Evolutionary conservation across 257 asterid genomes (phyloP).

Genomic region (Jasminum sambac): DNA sequence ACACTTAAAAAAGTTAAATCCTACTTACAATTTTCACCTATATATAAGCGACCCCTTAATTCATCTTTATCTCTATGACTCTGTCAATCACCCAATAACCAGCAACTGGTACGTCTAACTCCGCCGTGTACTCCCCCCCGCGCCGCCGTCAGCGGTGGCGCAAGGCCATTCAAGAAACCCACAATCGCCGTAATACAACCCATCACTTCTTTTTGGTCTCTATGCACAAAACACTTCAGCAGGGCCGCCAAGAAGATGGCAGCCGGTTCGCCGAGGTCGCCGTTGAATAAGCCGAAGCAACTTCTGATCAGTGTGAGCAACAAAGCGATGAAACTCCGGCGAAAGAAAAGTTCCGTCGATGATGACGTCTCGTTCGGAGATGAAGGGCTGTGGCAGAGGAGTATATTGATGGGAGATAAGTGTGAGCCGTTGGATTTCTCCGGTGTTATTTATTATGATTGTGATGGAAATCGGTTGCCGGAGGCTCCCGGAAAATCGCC

Average conservation of each 20-base stretch:
- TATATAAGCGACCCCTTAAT: neutral
- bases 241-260: neutral
- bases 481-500: constrained; percentile 45
- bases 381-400: constrained; percentile 56
- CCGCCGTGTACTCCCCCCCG: constrained; percentile 32
- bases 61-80: no score
- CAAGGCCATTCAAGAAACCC: constrained; percentile 14
- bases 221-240: constrained; percentile 24
- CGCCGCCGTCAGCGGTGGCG: constrained; percentile 13
- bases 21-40: neutral
- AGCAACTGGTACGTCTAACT: constrained; percentile 26
- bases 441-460: constrained; percentile 55
- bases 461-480: constrained; percentile 30
- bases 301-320: constrained; percentile 32
- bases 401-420: constrained; percentile 50
- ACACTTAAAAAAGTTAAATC: no score
- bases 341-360: constrained; percentile 22
- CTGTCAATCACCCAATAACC: neutral
- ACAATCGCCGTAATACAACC: constrained; percentile 25
- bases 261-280: neutral
- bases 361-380: constrained; percentile 33
- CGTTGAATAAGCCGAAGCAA: constrained; percentile 36
- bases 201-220: constrained; percentile 27
- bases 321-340: constrained; percentile 32
- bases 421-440: constrained; percentile 60